phyloP scores from a whole-genome alignment of 2,329 filamentous ascomycete species.

The Alternaria viburni region DNA sequence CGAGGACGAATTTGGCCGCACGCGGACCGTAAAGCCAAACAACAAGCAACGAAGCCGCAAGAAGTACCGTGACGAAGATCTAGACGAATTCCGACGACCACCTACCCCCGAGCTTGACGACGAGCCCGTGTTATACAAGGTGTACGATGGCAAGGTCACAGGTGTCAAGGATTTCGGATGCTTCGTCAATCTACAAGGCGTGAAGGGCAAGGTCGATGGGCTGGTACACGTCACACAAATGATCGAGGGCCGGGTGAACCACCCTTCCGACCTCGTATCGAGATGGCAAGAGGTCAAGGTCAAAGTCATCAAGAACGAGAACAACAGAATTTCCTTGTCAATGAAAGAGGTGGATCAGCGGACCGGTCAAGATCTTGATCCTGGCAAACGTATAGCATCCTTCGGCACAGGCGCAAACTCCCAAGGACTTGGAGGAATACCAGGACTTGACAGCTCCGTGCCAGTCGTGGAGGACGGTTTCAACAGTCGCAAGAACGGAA shows the following conservation, averaged over 20 bases:
- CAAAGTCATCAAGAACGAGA: slow-evolving; percentile 88
- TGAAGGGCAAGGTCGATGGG: slow-evolving; percentile 88
- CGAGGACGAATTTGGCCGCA: slow-evolving; percentile 66
- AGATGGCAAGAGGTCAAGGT: slow-evolving; percentile 86
- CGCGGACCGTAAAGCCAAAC: slow-evolving; percentile 49
- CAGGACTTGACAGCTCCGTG: slow-evolving; percentile 58
- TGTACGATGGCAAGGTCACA: slow-evolving; percentile 89
- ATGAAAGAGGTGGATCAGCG: slow-evolving; percentile 98
- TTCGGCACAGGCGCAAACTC: slow-evolving; percentile 75
- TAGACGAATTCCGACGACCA: slow-evolving; percentile 69
- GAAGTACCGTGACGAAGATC: slow-evolving; percentile 48
- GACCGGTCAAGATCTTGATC: slow-evolving; percentile 81
- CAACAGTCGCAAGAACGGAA: slow-evolving; percentile 54
- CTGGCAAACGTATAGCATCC: slow-evolving; percentile 78
- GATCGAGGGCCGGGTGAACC: slow-evolving; percentile 83
- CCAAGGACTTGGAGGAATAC: slow-evolving; percentile 72
- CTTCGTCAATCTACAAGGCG: slow-evolving; percentile 89
- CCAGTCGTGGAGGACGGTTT: slow-evolving; percentile 69
- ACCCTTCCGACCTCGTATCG: slow-evolving; percentile 86
- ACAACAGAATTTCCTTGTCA: slow-evolving; percentile 80
- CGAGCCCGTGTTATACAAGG: slow-evolving; percentile 78
- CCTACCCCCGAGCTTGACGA: slow-evolving; percentile 82
- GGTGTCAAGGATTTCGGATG: slow-evolving; percentile 95
- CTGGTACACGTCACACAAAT: slow-evolving; percentile 93
- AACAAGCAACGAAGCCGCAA: slow-evolving; percentile 51